Percentiles rank a stretch among this genome's conserved stretches.
These are phyloP conservation scores for Colletotrichum zoysiae DNA, from an alignment of 2,329 filamentous ascomycete species.

Conservation along the genomic window DNA sequence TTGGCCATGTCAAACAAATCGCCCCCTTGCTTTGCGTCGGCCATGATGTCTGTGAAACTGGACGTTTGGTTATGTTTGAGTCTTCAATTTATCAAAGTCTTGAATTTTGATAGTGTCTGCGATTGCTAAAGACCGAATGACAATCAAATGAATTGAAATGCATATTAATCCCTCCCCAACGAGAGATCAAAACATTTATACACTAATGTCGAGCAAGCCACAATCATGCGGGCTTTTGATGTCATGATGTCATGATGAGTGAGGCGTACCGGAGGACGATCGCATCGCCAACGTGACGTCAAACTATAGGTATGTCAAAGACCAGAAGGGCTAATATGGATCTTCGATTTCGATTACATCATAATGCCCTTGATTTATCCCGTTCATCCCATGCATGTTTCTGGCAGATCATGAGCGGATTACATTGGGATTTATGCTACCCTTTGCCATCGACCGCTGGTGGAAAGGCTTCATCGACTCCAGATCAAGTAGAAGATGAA, in stretches of 20 bases:
- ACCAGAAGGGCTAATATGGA: not conserved
- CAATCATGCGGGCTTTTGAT: not conserved
- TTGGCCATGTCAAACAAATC: slow-evolving; percentile 27
- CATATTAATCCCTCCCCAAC: fast-evolving
- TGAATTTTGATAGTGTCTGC: not conserved
- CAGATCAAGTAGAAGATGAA: not conserved
- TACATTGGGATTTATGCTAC: no score
- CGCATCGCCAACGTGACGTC: slow-evolving; percentile 7
- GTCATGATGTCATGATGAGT: slow-evolving; percentile 28
- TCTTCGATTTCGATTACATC: not conserved
- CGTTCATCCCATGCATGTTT: no score
- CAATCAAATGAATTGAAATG: fast-evolving
- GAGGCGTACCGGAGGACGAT: not conserved
- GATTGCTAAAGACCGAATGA: not conserved
- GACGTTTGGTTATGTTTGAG: no score
- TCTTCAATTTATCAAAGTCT: not conserved
- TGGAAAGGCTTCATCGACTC: not conserved
- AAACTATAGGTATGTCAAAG: not conserved
- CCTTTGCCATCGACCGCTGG: not conserved
- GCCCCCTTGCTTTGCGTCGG: slow-evolving; percentile 19
- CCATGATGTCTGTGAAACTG: not conserved
- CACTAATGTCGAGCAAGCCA: not conserved
- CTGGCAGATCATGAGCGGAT: not conserved
- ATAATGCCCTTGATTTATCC: no score
- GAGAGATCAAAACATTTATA: not conserved